Evolutionary conservation across 2,329 filamentous ascomycete species (phyloP), one percentile per base, ranked within the genome.

Genomic region (Ascomycota sp.): DNA sequence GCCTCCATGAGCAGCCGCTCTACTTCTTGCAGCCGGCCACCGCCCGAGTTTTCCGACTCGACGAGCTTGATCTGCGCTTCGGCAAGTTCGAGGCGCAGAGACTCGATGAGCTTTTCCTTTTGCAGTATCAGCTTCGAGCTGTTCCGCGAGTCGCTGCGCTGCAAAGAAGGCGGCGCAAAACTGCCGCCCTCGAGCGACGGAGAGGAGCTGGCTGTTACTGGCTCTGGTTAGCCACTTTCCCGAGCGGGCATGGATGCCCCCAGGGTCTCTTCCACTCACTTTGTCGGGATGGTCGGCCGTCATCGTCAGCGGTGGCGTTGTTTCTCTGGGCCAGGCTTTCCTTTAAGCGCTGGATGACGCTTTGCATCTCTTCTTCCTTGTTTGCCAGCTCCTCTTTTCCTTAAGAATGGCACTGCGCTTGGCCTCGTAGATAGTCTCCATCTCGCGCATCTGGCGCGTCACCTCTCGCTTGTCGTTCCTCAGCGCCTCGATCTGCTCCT

Each of bases 61-160:
- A 93, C 77, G 19, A 94, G 63, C 53, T 93, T 94, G 55, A 94
- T 91, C 51, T 95, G 85, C 15, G 81, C 76, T 52, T 95, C 89
- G 26, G 89, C 86, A 29, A 98, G 66, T 50, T 98, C 89, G 19
- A 95, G 67, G 33, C 86, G 71, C 36, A 98, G 62, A 8, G 78
- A 82, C 50, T 95, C 86, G 42, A 98, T 95, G 34, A 94, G 62
- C 55, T 91, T 89, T 55, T 98, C 89, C 52, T 95, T 98, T 51
- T 95, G 85, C 41, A 91, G 65, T 30, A 95, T 67, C 30, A 93
- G 63, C 51, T 86, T 91, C 10, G 83, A 91, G 52, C 78, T 86
- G 50, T 80, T 91, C 38, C 78, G 69, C 22, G 83, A 92, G 43
- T 91, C 80, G 61, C 81, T 92, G 38, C 82, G 76, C 43, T 86